Percentiles rank a stretch among this genome's conserved stretches.
Conservation (phyloP, 768 basidiomycete species). For the Amanita brunnescens region DNA sequence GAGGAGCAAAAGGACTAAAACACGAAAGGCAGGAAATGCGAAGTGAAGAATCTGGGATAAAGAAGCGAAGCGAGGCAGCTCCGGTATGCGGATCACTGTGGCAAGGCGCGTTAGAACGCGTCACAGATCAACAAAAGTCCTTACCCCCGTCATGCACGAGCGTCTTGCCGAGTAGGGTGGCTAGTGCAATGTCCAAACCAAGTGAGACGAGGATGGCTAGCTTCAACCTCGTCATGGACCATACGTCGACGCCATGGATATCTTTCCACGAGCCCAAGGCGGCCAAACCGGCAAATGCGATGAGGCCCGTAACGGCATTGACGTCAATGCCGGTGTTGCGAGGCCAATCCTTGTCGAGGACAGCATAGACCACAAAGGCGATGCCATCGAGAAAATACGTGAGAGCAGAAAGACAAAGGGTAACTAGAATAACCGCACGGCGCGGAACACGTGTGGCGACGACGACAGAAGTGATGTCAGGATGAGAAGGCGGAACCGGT, state of each 20-base stretch:
- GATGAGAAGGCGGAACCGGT: slow-evolving; percentile 38
- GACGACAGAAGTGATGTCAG: slow-evolving; percentile 72
- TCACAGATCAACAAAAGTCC: slow-evolving; percentile 10
- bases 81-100: slow-evolving; percentile 20
- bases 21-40: slow-evolving; percentile 54
- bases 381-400: slow-evolving; percentile 76
- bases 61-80: slow-evolving; percentile 18
- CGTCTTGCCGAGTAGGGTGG: slow-evolving; percentile 41
- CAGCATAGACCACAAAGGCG: slow-evolving; percentile 54
- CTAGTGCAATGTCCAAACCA: slow-evolving; percentile 50
- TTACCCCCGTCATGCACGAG: slow-evolving; percentile 28
- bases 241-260: slow-evolving; percentile 57
- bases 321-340: slow-evolving; percentile 54
- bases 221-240: slow-evolving; percentile 54
- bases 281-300: slow-evolving; percentile 65
- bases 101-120: slow-evolving; percentile 9
- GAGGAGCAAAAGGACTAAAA: slow-evolving; percentile 52
- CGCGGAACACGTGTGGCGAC: slow-evolving; percentile 68
- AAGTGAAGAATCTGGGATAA: slow-evolving; percentile 29
- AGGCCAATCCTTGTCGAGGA: slow-evolving; percentile 62
- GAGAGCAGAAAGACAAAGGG: slow-evolving; percentile 61
- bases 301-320: slow-evolving; percentile 57
- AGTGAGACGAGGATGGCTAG: slow-evolving; percentile 44
- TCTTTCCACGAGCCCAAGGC: slow-evolving; percentile 77
- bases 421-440: slow-evolving; percentile 60